These are phyloP conservation scores for Arthrobotrys conoides DNA, from an alignment of 2,329 filamentous ascomycete genomes.

Conservation along the genomic window DNA sequence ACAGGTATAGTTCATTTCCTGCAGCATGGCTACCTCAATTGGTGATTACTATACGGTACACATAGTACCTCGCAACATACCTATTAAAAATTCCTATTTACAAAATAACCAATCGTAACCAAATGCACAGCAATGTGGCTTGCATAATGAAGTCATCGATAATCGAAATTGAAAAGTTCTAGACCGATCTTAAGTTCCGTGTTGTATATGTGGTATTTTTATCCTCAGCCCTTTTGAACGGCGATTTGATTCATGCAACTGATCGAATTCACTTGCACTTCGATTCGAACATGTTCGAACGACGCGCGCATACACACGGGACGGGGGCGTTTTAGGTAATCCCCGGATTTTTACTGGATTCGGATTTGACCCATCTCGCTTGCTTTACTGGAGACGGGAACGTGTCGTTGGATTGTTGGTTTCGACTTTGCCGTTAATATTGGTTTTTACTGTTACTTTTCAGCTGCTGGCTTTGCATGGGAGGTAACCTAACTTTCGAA, in stretches of 20 bases:
- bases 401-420: conserved; percentile 12
- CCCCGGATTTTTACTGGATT: neutral
- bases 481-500: neutral
- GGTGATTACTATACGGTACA: too few species aligned
- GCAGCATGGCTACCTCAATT: too few species aligned
- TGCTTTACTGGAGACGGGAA: conserved; percentile 1
- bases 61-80: too few species aligned
- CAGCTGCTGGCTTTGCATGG: conserved; percentile 4
- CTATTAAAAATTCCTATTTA: too few species aligned
- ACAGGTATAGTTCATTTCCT: too few species aligned
- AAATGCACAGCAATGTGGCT: conserved; percentile 9
- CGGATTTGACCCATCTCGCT: too few species aligned
- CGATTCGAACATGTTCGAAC: too few species aligned
- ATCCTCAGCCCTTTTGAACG: too few species aligned
- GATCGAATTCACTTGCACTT: too few species aligned
- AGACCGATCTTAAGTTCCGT: neutral
- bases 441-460: neutral
- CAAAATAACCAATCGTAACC: neutral
- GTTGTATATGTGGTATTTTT: neutral
- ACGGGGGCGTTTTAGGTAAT: conserved; percentile 27
- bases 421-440: neutral
- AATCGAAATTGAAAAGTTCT: neutral
- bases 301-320: conserved; percentile 12
- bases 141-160: conserved; percentile 5
- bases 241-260: too few species aligned